These are phyloP conservation scores for Beauveria brongniartii DNA, from an alignment of 2,329 filamentous ascomycete species.

Conservation along the genomic window DNA sequence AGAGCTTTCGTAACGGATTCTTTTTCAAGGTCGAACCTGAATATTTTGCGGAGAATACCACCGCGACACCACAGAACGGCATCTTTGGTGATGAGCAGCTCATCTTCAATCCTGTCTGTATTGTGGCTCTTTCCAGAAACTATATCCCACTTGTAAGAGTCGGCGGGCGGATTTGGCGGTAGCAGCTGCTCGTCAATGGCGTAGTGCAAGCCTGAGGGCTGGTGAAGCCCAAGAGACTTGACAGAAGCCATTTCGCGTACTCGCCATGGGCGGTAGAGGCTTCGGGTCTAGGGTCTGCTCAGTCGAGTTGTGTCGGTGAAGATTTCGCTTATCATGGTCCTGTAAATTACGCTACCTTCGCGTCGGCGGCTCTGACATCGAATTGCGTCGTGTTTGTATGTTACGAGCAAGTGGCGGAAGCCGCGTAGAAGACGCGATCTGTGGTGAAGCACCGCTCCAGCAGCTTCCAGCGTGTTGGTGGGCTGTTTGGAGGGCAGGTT, in stretches of 20 bases:
- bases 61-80: constrained; percentile 87
- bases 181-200: constrained; percentile 75
- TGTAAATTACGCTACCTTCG: background rate
- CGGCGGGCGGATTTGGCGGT: constrained; percentile 53
- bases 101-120: constrained; percentile 55
- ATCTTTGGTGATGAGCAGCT: constrained; percentile 66
- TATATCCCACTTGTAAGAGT: constrained; percentile 43
- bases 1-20: constrained; percentile 81
- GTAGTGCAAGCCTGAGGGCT: constrained; percentile 75
- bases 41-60: constrained; percentile 74
- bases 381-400: background rate
- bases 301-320: background rate
- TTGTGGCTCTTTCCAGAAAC: constrained; percentile 58
- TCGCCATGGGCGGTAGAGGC: constrained; percentile 24
- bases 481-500: background rate
- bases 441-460: background rate
- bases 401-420: background rate
- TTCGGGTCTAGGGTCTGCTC: background rate
- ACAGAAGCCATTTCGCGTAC: constrained; percentile 68
- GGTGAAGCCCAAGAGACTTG: constrained; percentile 84
- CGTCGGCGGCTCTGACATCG: background rate
- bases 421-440: constrained; percentile 10
- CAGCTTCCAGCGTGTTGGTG: background rate
- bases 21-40: constrained; percentile 78
- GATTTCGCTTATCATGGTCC: background rate